These are phyloP conservation scores for slime mould (Dictyostelium discoideum) DNA, from an alignment of 78 protist genomes.

Conservation along the genomic window DNA sequence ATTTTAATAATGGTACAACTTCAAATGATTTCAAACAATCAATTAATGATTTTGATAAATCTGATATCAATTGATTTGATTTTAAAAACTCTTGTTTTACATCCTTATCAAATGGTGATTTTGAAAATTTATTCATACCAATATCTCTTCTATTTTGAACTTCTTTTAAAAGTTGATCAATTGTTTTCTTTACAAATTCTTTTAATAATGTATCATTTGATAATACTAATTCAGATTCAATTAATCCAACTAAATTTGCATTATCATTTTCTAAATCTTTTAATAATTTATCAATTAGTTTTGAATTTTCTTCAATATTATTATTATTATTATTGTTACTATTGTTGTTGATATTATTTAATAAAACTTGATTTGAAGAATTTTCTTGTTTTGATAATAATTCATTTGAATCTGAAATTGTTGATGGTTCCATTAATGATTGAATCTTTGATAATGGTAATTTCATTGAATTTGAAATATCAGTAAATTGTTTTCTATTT, in stretches of 20 bases:
- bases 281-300: background rate
- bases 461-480: conserved; percentile 8
- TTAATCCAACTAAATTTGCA: conserved; percentile 22
- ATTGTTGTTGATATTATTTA: background rate
- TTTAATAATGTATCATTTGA: background rate
- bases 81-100: background rate
- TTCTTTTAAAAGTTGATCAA: background rate
- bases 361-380: background rate
- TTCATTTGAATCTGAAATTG: background rate
- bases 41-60: background rate
- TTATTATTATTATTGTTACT: too few species aligned
- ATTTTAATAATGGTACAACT: background rate
- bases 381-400: background rate
- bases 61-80: background rate
- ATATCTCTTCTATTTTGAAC: background rate
- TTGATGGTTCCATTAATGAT: conserved; percentile 49
- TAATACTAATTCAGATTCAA: background rate
- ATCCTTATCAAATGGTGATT: background rate
- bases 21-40: conserved; percentile 35
- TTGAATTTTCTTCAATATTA: background rate
- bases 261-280: conserved; percentile 21
- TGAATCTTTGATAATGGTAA: conserved; percentile 32
- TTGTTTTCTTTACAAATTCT: background rate
- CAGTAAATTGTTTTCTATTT: background rate
- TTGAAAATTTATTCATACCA: background rate